Percentiles rank a stretch among this genome's conserved stretches.
These are phyloP conservation scores for Fusarium algeriense DNA, from an alignment of 2,329 filamentous ascomycete species.

Conservation along the genomic window DNA sequence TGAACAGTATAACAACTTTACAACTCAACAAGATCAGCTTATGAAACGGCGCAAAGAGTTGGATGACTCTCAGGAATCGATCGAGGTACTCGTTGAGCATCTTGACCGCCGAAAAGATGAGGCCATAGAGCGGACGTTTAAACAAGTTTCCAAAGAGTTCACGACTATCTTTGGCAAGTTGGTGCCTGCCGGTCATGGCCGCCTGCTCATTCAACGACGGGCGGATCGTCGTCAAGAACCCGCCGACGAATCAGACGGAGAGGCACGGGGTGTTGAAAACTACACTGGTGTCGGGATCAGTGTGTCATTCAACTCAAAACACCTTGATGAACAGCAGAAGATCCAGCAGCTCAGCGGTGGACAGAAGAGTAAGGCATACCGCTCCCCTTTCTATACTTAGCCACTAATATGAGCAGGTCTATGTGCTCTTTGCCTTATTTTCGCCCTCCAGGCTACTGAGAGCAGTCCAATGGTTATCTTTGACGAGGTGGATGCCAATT, in stretches of 20 bases:
- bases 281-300: constrained; percentile 97
- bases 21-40: constrained; percentile 87
- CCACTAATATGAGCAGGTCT: constrained; percentile 68
- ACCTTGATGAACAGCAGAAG: constrained; percentile 93
- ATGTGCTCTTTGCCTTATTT: constrained; percentile 96
- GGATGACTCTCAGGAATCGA: constrained; percentile 85
- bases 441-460: constrained; percentile 98
- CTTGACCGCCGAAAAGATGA: constrained; percentile 97
- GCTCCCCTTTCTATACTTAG: not conserved
- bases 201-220: constrained; percentile 91
- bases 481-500: constrained; percentile 97
- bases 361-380: constrained; percentile 84
- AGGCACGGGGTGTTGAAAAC: constrained; percentile 85
- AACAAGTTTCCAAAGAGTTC: constrained; percentile 95
- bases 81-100: constrained; percentile 91
- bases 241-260: constrained; percentile 72
- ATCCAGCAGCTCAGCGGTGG: constrained; percentile 98
- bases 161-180: constrained; percentile 93
- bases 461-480: constrained; percentile 99
- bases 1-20: constrained; percentile 98
- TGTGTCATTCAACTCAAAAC: constrained; percentile 98
- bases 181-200: constrained; percentile 91
- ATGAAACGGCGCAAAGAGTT: constrained; percentile 88
- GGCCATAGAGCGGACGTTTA: constrained; percentile 97
- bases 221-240: constrained; percentile 75